A percentile compares a stretch with the other conserved stretches of the same genome.
phyloP scores from a whole-genome alignment of 176 grass and related monocot species.

The Poa pratensis region DNA sequence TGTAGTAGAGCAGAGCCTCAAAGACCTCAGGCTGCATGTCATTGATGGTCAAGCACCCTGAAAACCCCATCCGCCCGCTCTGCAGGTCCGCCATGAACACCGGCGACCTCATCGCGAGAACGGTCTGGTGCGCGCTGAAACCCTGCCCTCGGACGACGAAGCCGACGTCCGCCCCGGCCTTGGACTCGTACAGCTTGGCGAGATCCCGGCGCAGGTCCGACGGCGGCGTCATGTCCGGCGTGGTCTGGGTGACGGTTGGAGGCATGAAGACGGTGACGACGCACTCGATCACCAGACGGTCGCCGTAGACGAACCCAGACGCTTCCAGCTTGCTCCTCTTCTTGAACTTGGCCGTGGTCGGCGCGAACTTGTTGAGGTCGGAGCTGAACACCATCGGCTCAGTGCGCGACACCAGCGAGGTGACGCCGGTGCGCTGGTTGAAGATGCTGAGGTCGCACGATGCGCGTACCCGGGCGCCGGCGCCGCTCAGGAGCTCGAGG shows the following conservation, averaged over 20 bases:
- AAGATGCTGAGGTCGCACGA: constrained; percentile 7
- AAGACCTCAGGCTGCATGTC: constrained; percentile 48
- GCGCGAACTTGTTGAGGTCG: constrained; percentile 12
- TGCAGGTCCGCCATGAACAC: constrained; percentile 49
- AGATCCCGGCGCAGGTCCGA: constrained; percentile 35
- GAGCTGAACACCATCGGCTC: not conserved
- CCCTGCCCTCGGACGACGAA: constrained; percentile 25
- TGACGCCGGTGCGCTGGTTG: not conserved
- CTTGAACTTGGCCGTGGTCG: not conserved
- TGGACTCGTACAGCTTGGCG: not conserved
- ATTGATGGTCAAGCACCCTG: constrained; percentile 24
- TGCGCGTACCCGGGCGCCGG: not conserved
- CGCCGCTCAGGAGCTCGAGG: not conserved
- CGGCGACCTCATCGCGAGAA: constrained; percentile 53
- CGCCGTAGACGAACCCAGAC: constrained; percentile 40
- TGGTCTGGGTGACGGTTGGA: not conserved
- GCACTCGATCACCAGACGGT: constrained; percentile 45
- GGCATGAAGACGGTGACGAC: constrained; percentile 25
- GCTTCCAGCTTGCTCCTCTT: constrained; percentile 40
- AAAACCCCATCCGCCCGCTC: constrained; percentile 7
- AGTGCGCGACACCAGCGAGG: constrained; percentile 2
- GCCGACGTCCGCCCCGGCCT: constrained; percentile 18
- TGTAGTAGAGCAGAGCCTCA: constrained; percentile 39
- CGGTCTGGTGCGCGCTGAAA: constrained; percentile 38
- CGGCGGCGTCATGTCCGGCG: not conserved